Evolutionary conservation across 192 early-diverging fungal genomes (phyloP), one percentile per base, ranked within the genome.

Genomic region (Pilobolus umbonatus): DNA sequence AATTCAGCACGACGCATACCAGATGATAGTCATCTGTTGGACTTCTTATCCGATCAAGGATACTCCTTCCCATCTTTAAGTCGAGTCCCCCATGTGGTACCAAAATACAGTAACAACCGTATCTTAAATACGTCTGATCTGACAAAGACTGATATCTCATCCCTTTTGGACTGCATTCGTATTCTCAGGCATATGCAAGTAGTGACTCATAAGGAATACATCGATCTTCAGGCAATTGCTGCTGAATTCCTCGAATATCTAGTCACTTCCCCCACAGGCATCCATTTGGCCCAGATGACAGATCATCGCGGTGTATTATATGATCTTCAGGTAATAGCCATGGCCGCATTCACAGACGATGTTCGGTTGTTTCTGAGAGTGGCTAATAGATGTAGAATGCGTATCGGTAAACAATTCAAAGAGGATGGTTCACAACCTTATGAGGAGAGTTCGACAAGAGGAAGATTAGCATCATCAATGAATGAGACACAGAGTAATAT

Each of bases 321-420:
- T 57, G 82, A 84, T 54, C 48, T 81, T 5, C 77, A 81, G 59
- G 76, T 81, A 15, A 64, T 69, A 2, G 49, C 82, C 8, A 36
- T 84, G 51, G 75, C 82, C 39, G 74, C 77, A 3, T 78, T 84
- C 45, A 75, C 75, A 17, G 72, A 81, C 30, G 82, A 84, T 55
- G 68, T 80, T 4, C 62, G 82, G 24, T 55, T 81, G 9, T 81
- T 75, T 49, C 45, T 81, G 14, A 60, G 82, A 25, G 73, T 84
- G 3, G 72, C 75, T 32, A 84, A 79, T 58, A 58, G 82, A 51
- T 76, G 71, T 42, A 73, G 82, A 9, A 84, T 84, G 82, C 63
- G 82, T 7, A 76, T 84, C n/a, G 80, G 80, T 19, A 80, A 80
- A 31, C 78, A 80, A 42, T 83, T 83, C 51, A 67, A 68, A 22